A percentile compares a stretch with the other conserved stretches of the same genome.
phyloP scores from a whole-genome alignment of 139 green algal genomes.

The Chlamydomonas applanata region DNA sequence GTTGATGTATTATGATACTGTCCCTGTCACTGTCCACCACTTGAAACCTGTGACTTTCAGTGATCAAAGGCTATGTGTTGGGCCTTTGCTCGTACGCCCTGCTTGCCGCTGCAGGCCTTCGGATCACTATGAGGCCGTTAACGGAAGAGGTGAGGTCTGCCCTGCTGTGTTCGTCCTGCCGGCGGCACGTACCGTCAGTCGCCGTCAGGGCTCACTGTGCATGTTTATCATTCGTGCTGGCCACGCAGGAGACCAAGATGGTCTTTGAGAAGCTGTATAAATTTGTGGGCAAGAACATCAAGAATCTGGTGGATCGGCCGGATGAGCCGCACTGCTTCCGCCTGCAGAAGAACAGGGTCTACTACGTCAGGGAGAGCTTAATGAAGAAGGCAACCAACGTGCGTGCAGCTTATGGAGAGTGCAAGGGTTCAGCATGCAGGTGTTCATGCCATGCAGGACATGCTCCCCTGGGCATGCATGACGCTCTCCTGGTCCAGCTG shows the following conservation, averaged over 20 bases:
- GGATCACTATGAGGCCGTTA: conserved; percentile 54
- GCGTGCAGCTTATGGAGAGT: conserved; percentile 17
- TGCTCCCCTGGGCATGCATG: neutral
- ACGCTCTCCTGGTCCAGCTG: too few relatives aligned
- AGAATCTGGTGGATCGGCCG: conserved; percentile 80
- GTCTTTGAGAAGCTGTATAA: conserved; percentile 99
- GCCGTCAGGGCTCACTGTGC: neutral
- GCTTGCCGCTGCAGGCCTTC: too few relatives aligned
- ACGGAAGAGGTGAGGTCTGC: conserved; percentile 48
- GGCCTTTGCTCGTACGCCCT: too few relatives aligned
- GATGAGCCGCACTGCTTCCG: conserved; percentile 87
- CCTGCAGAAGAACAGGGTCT: conserved; percentile 94
- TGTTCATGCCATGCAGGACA: neutral
- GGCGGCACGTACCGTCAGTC: neutral
- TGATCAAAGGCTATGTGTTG: too few relatives aligned
- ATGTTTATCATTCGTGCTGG: neutral
- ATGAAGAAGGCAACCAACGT: conserved; percentile 90
- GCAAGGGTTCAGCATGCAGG: too few relatives aligned
- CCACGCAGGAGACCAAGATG: conserved; percentile 81
- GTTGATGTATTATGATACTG: too few relatives aligned
- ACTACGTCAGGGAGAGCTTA: conserved; percentile 91
- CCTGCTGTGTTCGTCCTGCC: neutral
- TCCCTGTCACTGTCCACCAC: too few relatives aligned
- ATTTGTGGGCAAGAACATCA: conserved; percentile 97
- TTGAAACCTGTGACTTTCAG: too few relatives aligned